Base-by-base conservation (phyloP, 441 rosid genomes). In the Syzygium syzygioides region DNA sequence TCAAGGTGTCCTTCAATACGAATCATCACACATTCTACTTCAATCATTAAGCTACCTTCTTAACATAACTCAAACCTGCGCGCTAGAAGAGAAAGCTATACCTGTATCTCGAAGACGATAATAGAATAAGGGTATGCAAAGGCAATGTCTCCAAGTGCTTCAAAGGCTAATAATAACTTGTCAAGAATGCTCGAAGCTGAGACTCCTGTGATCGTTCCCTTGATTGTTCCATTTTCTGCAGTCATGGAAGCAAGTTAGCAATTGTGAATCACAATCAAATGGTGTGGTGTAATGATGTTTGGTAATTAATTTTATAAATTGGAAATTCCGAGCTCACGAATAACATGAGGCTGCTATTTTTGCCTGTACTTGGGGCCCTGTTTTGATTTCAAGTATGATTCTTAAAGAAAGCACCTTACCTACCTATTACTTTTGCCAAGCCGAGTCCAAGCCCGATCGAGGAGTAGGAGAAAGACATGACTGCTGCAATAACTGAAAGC, bases 401-500 rank as follows among this genome's bases (percentile, higher is more conserved):
- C 50, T 41, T 71, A 71, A 37, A 23, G 50, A 71, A 71, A 71
- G 50, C 50, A 37, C 50, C 80, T 37, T 71, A 71, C 80, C 15
- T 32, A 96, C 98, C 96, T 89, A 95, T 91, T 14, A 95, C 95
- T 45, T 87, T 59, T 17, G 94, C 94, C 15, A 96, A 7, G 45
- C 96, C 94, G 8, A 96, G 94, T 68, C 91, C 96, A 13, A 94
- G 92, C 28, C 97, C 98, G 0, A 94, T 94, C 26, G 90, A 94
- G 13, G 98, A 88, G 87, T 96, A 96, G 50, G 93, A 28, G 87
- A 95, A 94, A 17, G 97, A 96, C 98, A 96, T 94, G 48, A 89
- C 32, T 2, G 97, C 95, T 28, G 97, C 95, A 23, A 93, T 26
- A 79, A 95, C 30, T 32, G 98, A 96, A 57, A 96, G 92, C 89